Evolutionary conservation across 257 asterid genomes (phyloP), one percentile per base, ranked within the genome.

Genomic region (Nicotiana knightiana): DNA sequence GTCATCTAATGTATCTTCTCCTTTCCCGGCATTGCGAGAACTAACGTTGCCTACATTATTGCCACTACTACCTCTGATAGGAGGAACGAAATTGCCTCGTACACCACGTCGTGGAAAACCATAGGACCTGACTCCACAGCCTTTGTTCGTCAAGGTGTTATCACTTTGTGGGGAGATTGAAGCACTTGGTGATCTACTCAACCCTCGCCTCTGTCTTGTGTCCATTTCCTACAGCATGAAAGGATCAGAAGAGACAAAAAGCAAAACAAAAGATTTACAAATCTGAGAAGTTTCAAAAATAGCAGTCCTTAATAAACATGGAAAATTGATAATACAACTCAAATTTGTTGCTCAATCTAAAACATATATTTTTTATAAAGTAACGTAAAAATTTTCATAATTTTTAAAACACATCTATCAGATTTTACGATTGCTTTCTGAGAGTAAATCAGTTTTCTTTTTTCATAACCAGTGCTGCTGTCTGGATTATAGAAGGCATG

Each of bases 1-100:
- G 89, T 94, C 97, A 28, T 96, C 98, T 79, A 94, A 58, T 68
- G 90, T 86, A 84, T 96, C 98, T 46, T 96, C 99, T 63, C 93
- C 90, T 90, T 94, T 96, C 83, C 93, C 96, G 76, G 91, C 86
- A 86, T 17, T 76, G 76, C 96, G 92, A 13, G 97, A 89, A 89
- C 94, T 85, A 83, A 89, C 84, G 87, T 88, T 92, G 86, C 97
- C 95, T 51, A 85, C 76, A 84, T 62, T 88, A 82, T 83, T 91
- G 80, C 97, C 97, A 89, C 82, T 92, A 89, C 82, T 92, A 64
- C 97, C 90, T 87, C 92, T 91, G 88, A 96, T 92, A 24, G 99
- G 99, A 77, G 99, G 98, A 79, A 96, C 82, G 82, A 96, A 96
- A 88, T 91, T 94, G 82, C 99, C 97, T 71, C 99, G 92, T 67